These are phyloP conservation scores for Peronospora belbahrii DNA, from an alignment of 352 stramenopile species.

Conservation along the genomic window DNA sequence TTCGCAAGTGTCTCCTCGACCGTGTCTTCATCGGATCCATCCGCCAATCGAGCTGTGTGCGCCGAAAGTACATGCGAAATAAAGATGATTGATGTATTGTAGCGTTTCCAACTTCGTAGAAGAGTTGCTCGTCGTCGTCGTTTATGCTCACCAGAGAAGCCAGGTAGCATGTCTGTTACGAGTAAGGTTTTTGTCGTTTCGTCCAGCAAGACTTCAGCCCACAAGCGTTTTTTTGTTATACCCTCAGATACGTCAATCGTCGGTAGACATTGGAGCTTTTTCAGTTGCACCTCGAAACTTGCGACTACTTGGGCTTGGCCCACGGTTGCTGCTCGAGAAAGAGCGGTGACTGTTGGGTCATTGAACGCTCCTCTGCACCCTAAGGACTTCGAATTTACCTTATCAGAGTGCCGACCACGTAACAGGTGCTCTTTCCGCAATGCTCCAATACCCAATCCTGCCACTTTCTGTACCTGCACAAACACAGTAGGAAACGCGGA, in stretches of 20 bases:
- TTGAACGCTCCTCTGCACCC: constrained; percentile 1
- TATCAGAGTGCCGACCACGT: constrained; percentile 8
- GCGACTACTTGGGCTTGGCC: constrained; percentile 39
- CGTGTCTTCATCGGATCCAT: constrained; percentile 10
- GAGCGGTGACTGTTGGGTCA: constrained; percentile 7
- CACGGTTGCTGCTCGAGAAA: constrained; percentile 17
- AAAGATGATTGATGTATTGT: constrained; percentile 60
- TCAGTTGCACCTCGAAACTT: constrained; percentile 74
- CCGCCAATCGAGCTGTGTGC: constrained; percentile 12
- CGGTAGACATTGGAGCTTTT: constrained; percentile 73
- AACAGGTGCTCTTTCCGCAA: constrained; percentile 22
- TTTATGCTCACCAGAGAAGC: constrained; percentile 62
- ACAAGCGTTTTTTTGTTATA: constrained; percentile 52
- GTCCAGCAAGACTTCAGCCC: constrained; percentile 70
- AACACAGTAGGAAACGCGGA: constrained; percentile 55
- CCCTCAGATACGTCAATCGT: constrained; percentile 71
- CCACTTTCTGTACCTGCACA: constrained; percentile 64
- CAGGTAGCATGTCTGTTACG: constrained; percentile 75
- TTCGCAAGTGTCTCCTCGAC: constrained; percentile 16
- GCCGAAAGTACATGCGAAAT: constrained; percentile 46
- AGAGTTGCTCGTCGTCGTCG: constrained; percentile 55
- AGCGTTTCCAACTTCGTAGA: constrained; percentile 71
- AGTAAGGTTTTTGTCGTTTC: constrained; percentile 74
- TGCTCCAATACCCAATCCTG: constrained; percentile 32
- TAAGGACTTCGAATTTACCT: constrained; percentile 4